Evolutionary conservation across 73 alveolate species (phyloP).

Genomic region (Tetrahymena borealis): DNA sequence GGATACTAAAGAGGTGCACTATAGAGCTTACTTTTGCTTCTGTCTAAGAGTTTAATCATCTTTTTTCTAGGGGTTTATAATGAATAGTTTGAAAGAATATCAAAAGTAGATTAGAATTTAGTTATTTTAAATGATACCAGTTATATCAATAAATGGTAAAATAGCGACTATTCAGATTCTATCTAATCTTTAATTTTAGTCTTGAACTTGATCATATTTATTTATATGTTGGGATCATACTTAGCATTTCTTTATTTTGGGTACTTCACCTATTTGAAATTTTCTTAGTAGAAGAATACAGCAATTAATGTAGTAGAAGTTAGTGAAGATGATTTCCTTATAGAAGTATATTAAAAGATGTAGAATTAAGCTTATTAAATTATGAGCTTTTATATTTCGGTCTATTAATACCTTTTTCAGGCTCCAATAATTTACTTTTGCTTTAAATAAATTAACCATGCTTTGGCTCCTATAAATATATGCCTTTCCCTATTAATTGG

Average conservation of each 20-base stretch:
- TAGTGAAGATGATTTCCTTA: not conserved
- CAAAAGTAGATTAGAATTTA: not conserved
- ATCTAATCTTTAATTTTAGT: not conserved
- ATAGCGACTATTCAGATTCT: not conserved
- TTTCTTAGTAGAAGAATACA: not conserved
- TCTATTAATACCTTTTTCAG: not conserved
- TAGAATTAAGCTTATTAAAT: not conserved
- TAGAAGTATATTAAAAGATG: not conserved
- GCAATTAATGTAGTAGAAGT: not conserved
- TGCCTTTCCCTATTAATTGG: not conserved
- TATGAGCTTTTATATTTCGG: not conserved
- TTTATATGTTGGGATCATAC: not conserved
- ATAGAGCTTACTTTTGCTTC: not conserved
- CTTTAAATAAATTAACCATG: not conserved
- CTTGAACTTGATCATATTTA: not conserved
- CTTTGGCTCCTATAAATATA: not conserved
- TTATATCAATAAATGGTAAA: not conserved
- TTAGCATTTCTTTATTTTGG: not conserved
- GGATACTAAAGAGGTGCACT: not conserved
- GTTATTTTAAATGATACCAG: not conserved
- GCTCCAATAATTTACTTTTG: not conserved
- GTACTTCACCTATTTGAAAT: not conserved
- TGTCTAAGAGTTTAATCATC: not conserved
- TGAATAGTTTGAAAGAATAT: not conserved
- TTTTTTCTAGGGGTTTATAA: not conserved